Percentiles rank a stretch among this genome's conserved stretches.
These are phyloP conservation scores for Hymenotorrendiella dingleyae DNA, from an alignment of 2,329 filamentous ascomycete genomes.

Conservation along the genomic window DNA sequence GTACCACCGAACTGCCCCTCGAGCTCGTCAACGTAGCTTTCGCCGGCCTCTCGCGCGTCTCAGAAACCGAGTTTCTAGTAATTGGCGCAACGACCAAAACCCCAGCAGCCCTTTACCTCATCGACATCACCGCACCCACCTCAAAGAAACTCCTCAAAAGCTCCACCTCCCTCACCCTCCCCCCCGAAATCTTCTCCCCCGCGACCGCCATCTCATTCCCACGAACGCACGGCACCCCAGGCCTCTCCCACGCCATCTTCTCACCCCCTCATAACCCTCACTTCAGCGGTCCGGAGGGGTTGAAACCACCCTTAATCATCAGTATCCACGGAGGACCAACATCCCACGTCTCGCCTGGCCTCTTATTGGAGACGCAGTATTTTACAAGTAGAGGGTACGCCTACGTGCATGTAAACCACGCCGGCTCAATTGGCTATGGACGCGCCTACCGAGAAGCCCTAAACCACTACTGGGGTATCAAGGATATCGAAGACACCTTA, in stretches of 20 bases:
- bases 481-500: slow-evolving; percentile 45
- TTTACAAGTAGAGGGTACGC: slow-evolving; percentile 50
- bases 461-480: slow-evolving; percentile 43
- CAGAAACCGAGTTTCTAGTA: slow-evolving; percentile 33
- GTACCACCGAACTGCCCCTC: slow-evolving; percentile 30
- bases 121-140: slow-evolving; percentile 27
- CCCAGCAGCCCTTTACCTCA: slow-evolving; percentile 33
- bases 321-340: slow-evolving; percentile 48
- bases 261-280: slow-evolving; percentile 43
- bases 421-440: slow-evolving; percentile 46
- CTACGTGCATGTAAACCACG: slow-evolving; percentile 45
- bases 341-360: slow-evolving; percentile 35
- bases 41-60: slow-evolving; percentile 30
- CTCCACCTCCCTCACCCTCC: slow-evolving; percentile 32
- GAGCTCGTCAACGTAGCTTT: slow-evolving; percentile 30
- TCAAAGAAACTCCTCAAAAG: slow-evolving; percentile 29
- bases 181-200: slow-evolving; percentile 31
- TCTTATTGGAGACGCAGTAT: slow-evolving; percentile 43
- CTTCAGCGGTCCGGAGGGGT: slow-evolving; percentile 34
- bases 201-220: slow-evolving; percentile 35
- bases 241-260: slow-evolving; percentile 33
- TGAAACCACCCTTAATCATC: slow-evolving; percentile 44
- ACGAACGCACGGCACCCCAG: slow-evolving; percentile 19
- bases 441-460: slow-evolving; percentile 43
- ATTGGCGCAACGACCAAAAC: slow-evolving; percentile 32